These are phyloP conservation scores for Ampelomyces quisqualis DNA, from an alignment of 2,329 filamentous ascomycete genomes.

Conservation along the genomic window DNA sequence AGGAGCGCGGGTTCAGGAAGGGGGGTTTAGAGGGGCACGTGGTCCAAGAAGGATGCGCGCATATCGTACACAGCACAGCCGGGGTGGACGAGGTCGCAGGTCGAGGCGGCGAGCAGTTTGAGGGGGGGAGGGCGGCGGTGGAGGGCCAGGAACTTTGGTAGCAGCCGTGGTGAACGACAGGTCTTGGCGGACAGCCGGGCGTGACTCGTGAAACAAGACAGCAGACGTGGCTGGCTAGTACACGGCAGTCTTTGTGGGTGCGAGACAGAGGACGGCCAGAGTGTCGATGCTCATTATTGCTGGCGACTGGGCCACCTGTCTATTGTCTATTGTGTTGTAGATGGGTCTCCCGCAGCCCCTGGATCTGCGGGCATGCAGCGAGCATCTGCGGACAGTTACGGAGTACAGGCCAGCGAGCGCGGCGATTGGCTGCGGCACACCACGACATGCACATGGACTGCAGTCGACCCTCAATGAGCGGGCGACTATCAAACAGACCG, in stretches of 20 bases:
- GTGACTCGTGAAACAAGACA: not conserved
- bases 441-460: conserved; percentile 3
- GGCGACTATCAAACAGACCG: not conserved
- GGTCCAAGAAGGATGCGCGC: conserved; percentile 10
- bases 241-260: not conserved
- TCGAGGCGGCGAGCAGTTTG: not conserved
- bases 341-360: conserved; percentile 16
- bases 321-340: too few species aligned
- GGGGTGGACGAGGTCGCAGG: conserved; percentile 1
- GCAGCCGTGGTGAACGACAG: not conserved
- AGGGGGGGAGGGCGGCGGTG: not conserved
- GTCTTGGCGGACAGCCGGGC: too few species aligned
- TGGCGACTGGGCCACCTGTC: not conserved
- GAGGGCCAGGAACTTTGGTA: too few species aligned
- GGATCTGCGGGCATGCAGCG: conserved; percentile 15
- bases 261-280: not conserved
- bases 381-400: too few species aligned
- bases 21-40: conserved; percentile 6
- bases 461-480: not conserved
- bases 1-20: not conserved
- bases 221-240: not conserved
- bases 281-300: not conserved
- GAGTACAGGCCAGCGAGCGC: too few species aligned
- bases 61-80: conserved; percentile 12
- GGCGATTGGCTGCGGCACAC: conserved; percentile 17